Conservation (phyloP, 2,329 filamentous ascomycete species). For the Beauveria medogensis region DNA sequence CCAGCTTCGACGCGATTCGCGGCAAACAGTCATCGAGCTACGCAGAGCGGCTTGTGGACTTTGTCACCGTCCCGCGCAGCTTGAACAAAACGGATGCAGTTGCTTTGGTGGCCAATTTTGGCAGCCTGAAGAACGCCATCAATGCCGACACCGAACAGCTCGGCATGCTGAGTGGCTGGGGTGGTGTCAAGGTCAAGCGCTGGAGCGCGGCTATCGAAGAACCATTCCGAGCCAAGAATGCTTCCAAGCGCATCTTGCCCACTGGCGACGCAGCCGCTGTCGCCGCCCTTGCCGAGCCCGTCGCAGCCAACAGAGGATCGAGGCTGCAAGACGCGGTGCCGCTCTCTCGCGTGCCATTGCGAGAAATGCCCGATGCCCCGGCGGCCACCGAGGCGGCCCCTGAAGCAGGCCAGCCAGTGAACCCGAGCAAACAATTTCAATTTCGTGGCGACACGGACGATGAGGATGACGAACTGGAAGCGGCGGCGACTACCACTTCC, state of each 20-base stretch:
- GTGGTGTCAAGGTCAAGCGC: constrained; percentile 83
- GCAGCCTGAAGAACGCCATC: constrained; percentile 75
- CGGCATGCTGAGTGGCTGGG: constrained; percentile 81
- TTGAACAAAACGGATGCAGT: constrained; percentile 95
- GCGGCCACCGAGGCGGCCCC: not conserved
- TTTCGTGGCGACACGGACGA: constrained; percentile 34
- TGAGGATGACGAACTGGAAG: constrained; percentile 42
- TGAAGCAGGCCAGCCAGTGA: not conserved
- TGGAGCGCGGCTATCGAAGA: constrained; percentile 80
- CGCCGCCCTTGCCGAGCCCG: not conserved
- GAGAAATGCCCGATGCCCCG: constrained; percentile 27
- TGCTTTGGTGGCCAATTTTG: constrained; percentile 83
- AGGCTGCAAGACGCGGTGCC: constrained; percentile 32
- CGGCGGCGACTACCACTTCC: constrained; percentile 41
- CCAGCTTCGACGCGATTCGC: constrained; percentile 69
- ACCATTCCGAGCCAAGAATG: constrained; percentile 70
- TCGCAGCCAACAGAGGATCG: constrained; percentile 16
- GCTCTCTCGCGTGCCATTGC: constrained; percentile 31
- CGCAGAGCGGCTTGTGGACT: constrained; percentile 80
- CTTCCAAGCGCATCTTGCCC: constrained; percentile 41
- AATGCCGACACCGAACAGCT: constrained; percentile 86
- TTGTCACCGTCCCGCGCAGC: constrained; percentile 80
- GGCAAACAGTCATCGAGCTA: constrained; percentile 80
- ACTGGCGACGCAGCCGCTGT: constrained; percentile 13
- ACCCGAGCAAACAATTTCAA: constrained; percentile 26